phyloP scores from a whole-genome alignment of 2,329 filamentous ascomycete species.

The Graphilbum fragrans region DNA sequence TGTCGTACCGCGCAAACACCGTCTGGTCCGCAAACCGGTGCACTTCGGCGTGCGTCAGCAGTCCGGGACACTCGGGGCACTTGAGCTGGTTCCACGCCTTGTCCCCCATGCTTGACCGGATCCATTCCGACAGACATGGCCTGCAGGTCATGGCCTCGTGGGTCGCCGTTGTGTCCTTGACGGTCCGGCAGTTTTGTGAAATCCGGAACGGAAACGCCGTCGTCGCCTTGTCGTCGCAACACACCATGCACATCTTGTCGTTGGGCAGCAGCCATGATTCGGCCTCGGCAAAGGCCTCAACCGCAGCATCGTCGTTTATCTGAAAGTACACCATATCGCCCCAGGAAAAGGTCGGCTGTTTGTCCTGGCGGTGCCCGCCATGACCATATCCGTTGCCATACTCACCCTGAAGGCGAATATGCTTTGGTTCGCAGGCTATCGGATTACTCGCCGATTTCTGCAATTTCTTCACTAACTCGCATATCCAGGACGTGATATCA shows the following conservation, averaged over 20 bases:
- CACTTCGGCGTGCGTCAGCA: conserved; percentile 19
- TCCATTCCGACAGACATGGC: conserved; percentile 21
- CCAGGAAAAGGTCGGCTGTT: conserved; percentile 3
- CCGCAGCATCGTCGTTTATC: conserved; percentile 13
- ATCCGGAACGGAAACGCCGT: conserved; percentile 20
- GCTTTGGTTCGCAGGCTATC: too few species aligned
- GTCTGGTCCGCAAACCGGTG: conserved; percentile 14
- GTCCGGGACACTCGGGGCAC: conserved; percentile 21
- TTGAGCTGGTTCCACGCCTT: conserved; percentile 19
- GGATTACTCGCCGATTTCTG: too few species aligned
- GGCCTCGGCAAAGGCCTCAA: conserved; percentile 16
- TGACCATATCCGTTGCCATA: too few species aligned
- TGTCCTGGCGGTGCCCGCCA: neutral
- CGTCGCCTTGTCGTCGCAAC: conserved; percentile 20
- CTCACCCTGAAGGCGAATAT: too few species aligned
- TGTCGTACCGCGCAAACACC: conserved; percentile 22
- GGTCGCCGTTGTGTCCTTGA: neutral
- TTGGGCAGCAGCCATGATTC: conserved; percentile 21
- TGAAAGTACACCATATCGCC: conserved; percentile 19
- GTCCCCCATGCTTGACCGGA: conserved; percentile 17
- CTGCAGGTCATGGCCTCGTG: conserved; percentile 19
- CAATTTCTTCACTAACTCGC: too few species aligned
- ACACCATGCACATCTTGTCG: conserved; percentile 19
- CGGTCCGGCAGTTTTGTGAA: conserved; percentile 14
- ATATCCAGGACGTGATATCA: too few species aligned